Evolutionary conservation across 768 basidiomycete genomes (phyloP), one percentile per base, ranked within the genome.

Genomic region (Hygrocybe coccinea): DNA sequence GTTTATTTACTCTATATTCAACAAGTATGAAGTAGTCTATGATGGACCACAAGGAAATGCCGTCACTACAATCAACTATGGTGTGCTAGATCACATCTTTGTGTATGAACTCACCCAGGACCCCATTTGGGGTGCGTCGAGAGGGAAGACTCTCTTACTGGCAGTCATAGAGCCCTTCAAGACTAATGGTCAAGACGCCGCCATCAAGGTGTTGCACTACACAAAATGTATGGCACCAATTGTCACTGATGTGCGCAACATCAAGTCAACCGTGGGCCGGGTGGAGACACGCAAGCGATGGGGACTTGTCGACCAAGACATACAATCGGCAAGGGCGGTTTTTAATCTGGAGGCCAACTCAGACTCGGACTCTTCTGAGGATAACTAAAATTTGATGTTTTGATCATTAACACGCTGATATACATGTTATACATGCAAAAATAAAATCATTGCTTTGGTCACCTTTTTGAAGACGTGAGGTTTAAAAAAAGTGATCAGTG

Each of bases 101-200:
- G 55, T 53, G 2, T 63, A 54, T 21, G 12, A 61, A 17, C 34
- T 63, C 4, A 50, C 55, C 1, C 2, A 11, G 0, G 38, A 51
- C 14, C 25, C 49, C 8, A 1, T 53, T 7, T 54, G 49, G 33
- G 52, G 51, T 6, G 52, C 5, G 11, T 29, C 29, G 8, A 29
- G 29, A 29, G 29, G 29, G 29, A 29, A 39, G 15, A 51, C 17
- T 3, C 45, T 51, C 2, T 36, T 62, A 5, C 17, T 62, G 6
- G 58, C 58, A 5, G 47, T 62, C 22, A 52, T 62, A 33, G 57
- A 52, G 11, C 61, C 58, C 6, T 59, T 36, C 21, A 10, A 41
- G 12, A 62, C 60, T 1, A 24, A 41, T 25, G 55, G 60, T 7
- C 49, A 41, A n/a, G 61, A 64, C 36, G 62, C 62, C 11, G 22